Evolutionary conservation across 2,329 filamentous ascomycete species (phyloP), one percentile per base, ranked within the genome.

Genomic region (Diaporthe eres): DNA sequence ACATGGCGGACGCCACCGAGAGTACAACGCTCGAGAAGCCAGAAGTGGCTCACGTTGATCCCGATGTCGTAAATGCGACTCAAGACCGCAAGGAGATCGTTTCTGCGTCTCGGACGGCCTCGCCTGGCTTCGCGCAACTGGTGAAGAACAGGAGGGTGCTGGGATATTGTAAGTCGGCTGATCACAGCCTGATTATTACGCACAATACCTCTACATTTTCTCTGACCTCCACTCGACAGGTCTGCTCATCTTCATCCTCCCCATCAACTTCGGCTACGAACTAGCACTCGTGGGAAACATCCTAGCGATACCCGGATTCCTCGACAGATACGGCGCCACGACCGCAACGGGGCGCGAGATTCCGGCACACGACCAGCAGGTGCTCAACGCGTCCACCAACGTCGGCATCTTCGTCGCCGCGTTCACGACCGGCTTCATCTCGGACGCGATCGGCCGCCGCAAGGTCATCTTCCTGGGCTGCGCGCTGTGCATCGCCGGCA

Each of bases 221-320:
- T 31, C 39, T 47, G 13, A 63, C 39, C 8, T 31, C 19, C 7
- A 57, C 25, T n/a, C 34, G 13, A 37, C 28, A 82, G 81, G 80
- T 58, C 53, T 82, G 34, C 77, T 80, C 58, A 81, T 82, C 65
- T 82, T 79, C 60, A 77, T 82, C 39, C 76, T 82, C 10, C 81
- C 81, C 15, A 78, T 82, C 75, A 82, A 82, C 77, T 81, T 81
- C 65, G 82, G 82, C 39, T 83, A 83, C 53, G 81, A 82, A 63
- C 74, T 80, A 31, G 77, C 77, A 31, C 81, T 78, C 39, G 77
- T 82, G 25, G 82, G 82, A 31, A 82, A 82, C 49, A 77, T 83
- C 12, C 79, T 82, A 25, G 81, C 81, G 22, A 80, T 82, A 1
- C 78, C 77, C 1, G 77, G 80, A 1, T 83, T 83, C 51, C 78